Conservation (phyloP, 352 stramenopile genomes). For the Globisporangium okanoganense region DNA sequence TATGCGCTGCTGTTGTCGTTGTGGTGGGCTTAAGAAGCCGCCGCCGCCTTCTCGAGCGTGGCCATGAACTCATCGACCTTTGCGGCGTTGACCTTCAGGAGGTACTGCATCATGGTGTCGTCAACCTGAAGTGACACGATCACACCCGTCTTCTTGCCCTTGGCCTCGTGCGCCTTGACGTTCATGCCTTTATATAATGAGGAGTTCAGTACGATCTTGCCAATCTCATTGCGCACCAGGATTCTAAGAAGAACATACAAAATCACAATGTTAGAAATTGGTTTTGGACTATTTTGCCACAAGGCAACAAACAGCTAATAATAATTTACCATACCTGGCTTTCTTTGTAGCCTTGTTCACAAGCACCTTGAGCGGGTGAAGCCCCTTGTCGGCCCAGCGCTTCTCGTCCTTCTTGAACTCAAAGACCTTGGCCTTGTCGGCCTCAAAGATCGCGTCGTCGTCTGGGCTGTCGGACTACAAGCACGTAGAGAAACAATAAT, state of each 20-base stretch:
- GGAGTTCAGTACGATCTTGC: conserved; percentile 85
- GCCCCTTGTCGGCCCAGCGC: conserved; percentile 83
- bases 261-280: conserved; percentile 10
- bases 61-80: conserved; percentile 64
- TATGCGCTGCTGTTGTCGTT: background rate
- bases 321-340: conserved; percentile 29
- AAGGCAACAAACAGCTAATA: background rate
- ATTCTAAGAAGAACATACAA: conserved; percentile 36
- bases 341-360: conserved; percentile 73
- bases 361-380: conserved; percentile 77
- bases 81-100: conserved; percentile 70
- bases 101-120: conserved; percentile 51
- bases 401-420: conserved; percentile 88
- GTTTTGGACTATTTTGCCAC: background rate
- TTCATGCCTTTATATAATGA: conserved; percentile 76
- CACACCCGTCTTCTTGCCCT: conserved; percentile 77
- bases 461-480: conserved; percentile 57
- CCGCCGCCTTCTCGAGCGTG: conserved; percentile 35
- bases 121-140: conserved; percentile 65
- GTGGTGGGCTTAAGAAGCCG: conserved; percentile 1
- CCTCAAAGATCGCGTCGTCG: conserved; percentile 72
- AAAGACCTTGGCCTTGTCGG: conserved; percentile 74
- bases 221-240: conserved; percentile 80
- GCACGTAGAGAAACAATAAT: conserved; percentile 4
- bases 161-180: conserved; percentile 56